A percentile compares a stretch with the other conserved stretches of the same genome.
Conservation (phyloP, 148 eudicot species). For the Diospyros lotus region DNA sequence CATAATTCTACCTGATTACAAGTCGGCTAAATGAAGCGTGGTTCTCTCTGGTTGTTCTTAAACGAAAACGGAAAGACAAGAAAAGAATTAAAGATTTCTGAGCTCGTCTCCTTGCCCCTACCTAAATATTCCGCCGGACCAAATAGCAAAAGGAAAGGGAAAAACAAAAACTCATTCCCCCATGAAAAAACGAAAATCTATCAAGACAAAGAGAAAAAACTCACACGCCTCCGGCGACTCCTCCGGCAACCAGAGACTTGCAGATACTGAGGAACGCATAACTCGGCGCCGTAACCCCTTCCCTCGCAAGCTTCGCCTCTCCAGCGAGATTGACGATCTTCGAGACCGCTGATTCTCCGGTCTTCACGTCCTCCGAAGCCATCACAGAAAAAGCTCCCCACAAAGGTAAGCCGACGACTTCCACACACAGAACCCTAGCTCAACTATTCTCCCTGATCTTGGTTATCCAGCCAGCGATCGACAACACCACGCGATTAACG, state of each 20-base stretch:
- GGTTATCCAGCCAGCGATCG: neutral
- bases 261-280: constrained; percentile 43
- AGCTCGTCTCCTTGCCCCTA: neutral
- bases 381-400: constrained; percentile 17
- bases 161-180: neutral
- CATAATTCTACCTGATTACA: too few species aligned
- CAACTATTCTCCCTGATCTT: neutral
- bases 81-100: too few species aligned
- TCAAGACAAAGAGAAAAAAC: neutral
- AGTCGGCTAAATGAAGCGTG: too few species aligned
- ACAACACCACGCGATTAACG: neutral
- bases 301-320: constrained; percentile 73
- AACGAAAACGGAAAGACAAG: too few species aligned
- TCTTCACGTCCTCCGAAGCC: constrained; percentile 89
- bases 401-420: neutral
- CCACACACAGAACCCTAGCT: neutral
- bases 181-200: neutral
- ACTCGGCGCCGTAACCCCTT: constrained; percentile 60
- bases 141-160: too few species aligned
- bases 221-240: constrained; percentile 53
- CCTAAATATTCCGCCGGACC: neutral
- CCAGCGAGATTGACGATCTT: constrained; percentile 76
- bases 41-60: too few species aligned
- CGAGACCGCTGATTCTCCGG: constrained; percentile 55
- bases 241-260: constrained; percentile 84